Conservation (phyloP, 768 basidiomycete genomes). For the Rhodotorula toruloides region DNA sequence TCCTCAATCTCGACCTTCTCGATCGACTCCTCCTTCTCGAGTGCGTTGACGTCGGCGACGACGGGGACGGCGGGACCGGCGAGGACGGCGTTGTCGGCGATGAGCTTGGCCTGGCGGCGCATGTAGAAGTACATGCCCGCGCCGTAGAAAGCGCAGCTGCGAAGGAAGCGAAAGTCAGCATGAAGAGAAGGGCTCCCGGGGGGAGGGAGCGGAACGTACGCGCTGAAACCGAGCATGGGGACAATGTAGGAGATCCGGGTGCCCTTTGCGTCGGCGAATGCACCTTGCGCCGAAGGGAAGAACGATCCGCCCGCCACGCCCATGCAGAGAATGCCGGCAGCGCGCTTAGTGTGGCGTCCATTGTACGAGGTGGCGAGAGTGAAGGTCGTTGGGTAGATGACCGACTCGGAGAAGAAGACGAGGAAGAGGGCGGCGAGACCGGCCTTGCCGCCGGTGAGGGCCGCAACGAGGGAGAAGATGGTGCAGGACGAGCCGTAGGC, state of each 20-base stretch:
- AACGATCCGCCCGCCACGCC: conserved; percentile 33
- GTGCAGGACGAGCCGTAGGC: conserved; percentile 36
- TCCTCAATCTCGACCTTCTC: conserved; percentile 13
- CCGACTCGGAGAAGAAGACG: conserved; percentile 43
- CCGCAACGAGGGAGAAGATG: conserved; percentile 41
- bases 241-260: conserved; percentile 25
- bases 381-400: conserved; percentile 35
- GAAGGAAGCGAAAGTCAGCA: no score
- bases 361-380: conserved; percentile 29
- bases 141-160: conserved; percentile 5
- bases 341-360: conserved; percentile 39
- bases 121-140: conserved; percentile 73
- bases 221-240: no score
- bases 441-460: conserved; percentile 34
- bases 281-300: conserved; percentile 47
- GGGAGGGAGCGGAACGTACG: neutral
- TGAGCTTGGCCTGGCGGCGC: conserved; percentile 64
- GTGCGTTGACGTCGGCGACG: conserved; percentile 44
- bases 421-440: conserved; percentile 42
- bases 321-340: conserved; percentile 43
- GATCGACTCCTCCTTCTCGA: conserved; percentile 1
- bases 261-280: conserved; percentile 43
- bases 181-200: neutral
- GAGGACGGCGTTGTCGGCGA: neutral
- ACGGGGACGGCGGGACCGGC: conserved; percentile 46